Percentiles rank a stretch among this genome's conserved stretches.
Conservation (phyloP, 371 early-diverging fungal species). For the Mortierella sp. region DNA sequence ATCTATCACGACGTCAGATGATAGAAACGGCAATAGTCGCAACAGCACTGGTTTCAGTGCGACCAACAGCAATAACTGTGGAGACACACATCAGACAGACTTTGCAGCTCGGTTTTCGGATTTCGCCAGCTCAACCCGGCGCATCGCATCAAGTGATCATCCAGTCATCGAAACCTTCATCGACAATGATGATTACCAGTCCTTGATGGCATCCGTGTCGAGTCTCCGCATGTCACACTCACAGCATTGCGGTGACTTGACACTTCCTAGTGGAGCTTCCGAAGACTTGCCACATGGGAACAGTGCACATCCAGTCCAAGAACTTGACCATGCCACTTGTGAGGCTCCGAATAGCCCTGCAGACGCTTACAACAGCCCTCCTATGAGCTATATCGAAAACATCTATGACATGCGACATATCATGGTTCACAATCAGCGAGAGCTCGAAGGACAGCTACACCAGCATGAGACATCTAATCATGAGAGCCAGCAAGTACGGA, state of each 20-base stretch:
- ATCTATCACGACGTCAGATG: neutral
- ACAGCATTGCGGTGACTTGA: neutral
- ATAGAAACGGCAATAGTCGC: constrained; percentile 4
- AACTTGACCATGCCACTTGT: neutral
- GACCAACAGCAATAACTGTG: neutral
- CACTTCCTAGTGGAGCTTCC: neutral
- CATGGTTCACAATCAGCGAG: constrained; percentile 36
- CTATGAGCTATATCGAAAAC: constrained; percentile 12
- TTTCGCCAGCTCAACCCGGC: constrained; percentile 23
- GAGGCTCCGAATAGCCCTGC: neutral
- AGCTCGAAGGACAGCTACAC: constrained; percentile 27
- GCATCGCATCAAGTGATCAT: constrained; percentile 10
- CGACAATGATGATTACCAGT: constrained; percentile 32
- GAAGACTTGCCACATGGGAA: neutral
- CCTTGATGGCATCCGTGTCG: constrained; percentile 27
- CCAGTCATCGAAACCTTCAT: constrained; percentile 29
- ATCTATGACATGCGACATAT: constrained; percentile 43
- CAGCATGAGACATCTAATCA: constrained; percentile 5
- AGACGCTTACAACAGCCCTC: constrained; percentile 1
- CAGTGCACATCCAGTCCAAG: neutral
- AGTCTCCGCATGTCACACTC: constrained; percentile 28
- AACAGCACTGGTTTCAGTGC: neutral
- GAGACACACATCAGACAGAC: neutral
- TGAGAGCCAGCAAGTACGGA: neutral
- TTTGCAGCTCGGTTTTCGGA: constrained; percentile 23